Evolutionary conservation across 1,284 basidiomycete genomes (phyloP).

Genomic region (Earliella scabrosa): DNA sequence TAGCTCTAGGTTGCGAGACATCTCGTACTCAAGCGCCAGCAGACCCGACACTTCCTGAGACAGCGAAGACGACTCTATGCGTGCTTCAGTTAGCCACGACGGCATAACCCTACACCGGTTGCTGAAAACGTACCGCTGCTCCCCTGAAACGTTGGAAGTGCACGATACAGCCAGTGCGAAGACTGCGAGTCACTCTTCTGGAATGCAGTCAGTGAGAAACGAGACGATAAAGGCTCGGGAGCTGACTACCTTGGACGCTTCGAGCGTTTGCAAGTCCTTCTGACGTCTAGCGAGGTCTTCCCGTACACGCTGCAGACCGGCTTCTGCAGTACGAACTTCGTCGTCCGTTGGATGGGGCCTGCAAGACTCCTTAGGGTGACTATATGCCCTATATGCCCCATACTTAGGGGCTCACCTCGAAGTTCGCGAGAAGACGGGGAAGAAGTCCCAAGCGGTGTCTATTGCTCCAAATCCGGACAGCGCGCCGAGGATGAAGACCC

Average conservation of each 20-base stretch:
- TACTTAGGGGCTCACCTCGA: slow-evolving; percentile 21
- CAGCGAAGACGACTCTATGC: slow-evolving; percentile 39
- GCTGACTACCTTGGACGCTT: slow-evolving; percentile 38
- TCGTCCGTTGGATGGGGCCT: slow-evolving; percentile 49
- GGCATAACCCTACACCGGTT: too few species aligned
- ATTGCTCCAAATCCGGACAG: slow-evolving; percentile 79
- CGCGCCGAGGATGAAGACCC: slow-evolving; percentile 71
- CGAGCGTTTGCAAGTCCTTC: slow-evolving; percentile 40
- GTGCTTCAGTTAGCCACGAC: too few species aligned
- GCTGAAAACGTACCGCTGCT: slow-evolving; percentile 43
- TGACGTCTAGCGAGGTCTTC: slow-evolving; percentile 49
- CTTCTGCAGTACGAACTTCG: slow-evolving; percentile 53
- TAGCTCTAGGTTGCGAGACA: slow-evolving; percentile 58
- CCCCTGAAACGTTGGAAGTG: slow-evolving; percentile 53
- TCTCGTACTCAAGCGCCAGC: slow-evolving; percentile 69
- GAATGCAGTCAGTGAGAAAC: background rate
- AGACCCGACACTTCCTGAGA: slow-evolving; percentile 65
- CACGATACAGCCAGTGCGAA: slow-evolving; percentile 50
- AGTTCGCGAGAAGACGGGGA: slow-evolving; percentile 36
- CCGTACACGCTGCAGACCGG: slow-evolving; percentile 55
- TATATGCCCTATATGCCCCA: too few species aligned
- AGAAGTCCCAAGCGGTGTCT: slow-evolving; percentile 60
- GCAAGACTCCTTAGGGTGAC: too few species aligned
- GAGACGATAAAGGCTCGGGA: background rate
- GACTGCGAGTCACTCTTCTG: slow-evolving; percentile 29